Evolutionary conservation across 176 grass and related monocot species (phyloP), one percentile per base, ranked within the genome.

Genomic region (Aegilops sharonensis): DNA sequence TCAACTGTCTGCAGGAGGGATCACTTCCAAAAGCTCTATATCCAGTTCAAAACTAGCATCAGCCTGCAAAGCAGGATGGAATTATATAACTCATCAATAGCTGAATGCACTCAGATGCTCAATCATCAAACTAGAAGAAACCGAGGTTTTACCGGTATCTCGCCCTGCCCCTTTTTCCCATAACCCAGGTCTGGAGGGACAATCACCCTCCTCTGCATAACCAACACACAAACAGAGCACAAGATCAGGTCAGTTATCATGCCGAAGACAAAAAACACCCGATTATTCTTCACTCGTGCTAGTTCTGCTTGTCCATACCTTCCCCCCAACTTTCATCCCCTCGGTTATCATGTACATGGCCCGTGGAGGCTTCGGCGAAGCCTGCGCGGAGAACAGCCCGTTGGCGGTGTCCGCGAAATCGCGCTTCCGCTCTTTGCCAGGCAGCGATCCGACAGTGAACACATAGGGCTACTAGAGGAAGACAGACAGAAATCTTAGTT

Each of bases 281-380:
- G 11, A 72, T 17, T 43, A 5, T 64, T 30, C 45, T 82, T 71
- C 40, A 36, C 29, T 9, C 0, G 39, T 72, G 50, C 17, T 23
- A 11, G 9, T 64, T 45, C 8, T 54, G 5, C 57, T 37, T 79
- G 8, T 31, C 60, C 36, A 83, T 89, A 95, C 96, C 93, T 91
- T 98, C 11, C 93, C 96, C 32, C 96, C 93, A 6, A 98, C 91
- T 91, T 92, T 98, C 96, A 98, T 98, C 57, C 96, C 96, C 88
- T 98, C 92, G 2, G 96, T 94, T 75, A 95, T 84, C 5, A 77
- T 86, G 84, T 98, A 98, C 85, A 98, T 81, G 4, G 92, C 96
- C 0, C 88, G 57, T 7, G 96, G 96, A 47, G 96, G 96, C 80
- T 98, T 98, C 2, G 96, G 92, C 24, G 96, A 86, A 11, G 96